phyloP scores from a whole-genome alignment of 805 yeast species.

The Cyberlindnera euphorbiae region DNA sequence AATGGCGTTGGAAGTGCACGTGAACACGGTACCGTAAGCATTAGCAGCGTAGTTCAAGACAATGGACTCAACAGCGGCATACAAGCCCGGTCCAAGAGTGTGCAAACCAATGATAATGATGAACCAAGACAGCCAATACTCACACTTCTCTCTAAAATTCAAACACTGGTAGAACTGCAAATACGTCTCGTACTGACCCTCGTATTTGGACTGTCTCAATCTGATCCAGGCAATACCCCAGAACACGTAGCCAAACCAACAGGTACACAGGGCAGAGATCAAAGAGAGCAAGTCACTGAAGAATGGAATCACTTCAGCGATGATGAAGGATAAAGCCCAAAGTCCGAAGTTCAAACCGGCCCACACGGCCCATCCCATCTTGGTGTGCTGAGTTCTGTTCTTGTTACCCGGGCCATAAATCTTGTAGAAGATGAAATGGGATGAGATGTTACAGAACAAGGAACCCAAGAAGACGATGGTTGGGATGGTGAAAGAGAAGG shows the following conservation, averaged over 20 bases:
- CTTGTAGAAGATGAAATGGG: conserved; percentile 45
- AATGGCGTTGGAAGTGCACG: conserved; percentile 43
- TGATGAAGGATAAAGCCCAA: conserved; percentile 52
- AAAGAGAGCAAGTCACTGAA: conserved; percentile 52
- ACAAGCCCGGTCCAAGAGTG: conserved; percentile 56
- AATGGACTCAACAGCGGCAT: conserved; percentile 51
- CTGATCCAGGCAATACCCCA: conserved; percentile 59
- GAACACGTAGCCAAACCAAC: conserved; percentile 62
- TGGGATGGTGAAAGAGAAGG: conserved; percentile 57
- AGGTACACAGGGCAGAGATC: conserved; percentile 58
- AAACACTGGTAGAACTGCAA: conserved; percentile 29
- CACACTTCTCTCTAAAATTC: conserved; percentile 30
- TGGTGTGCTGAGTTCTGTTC: conserved; percentile 45
- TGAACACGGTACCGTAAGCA: conserved; percentile 46
- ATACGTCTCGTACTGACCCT: conserved; percentile 25
- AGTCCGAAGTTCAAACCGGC: conserved; percentile 34
- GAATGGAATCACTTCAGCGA: conserved; percentile 61
- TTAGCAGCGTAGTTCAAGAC: conserved; percentile 44
- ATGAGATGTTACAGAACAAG: conserved; percentile 48
- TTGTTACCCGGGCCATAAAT: conserved; percentile 37
- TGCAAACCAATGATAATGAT: conserved; percentile 46
- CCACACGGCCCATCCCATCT: conserved; percentile 52
- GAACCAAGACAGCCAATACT: conserved; percentile 31
- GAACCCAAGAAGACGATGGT: conserved; percentile 54
- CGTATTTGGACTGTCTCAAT: conserved; percentile 33